Evolutionary conservation across 805 yeast genomes (phyloP).

Genomic region (Hanseniaspora vineae): DNA sequence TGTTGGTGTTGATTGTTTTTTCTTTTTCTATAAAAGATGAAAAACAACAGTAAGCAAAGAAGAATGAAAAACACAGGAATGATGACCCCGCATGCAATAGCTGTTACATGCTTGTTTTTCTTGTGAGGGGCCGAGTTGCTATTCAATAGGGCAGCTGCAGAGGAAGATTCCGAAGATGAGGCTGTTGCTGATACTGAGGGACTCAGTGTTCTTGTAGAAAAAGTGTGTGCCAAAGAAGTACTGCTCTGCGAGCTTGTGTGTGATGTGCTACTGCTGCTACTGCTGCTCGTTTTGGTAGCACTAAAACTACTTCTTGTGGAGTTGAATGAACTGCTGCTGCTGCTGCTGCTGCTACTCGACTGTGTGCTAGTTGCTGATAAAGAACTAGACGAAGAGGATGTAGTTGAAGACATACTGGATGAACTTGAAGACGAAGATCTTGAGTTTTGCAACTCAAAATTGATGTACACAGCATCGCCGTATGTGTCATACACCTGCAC

Average conservation of each 20-base stretch:
- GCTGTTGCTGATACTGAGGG: conserved; percentile 22
- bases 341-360: no score
- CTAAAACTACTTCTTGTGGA: no score
- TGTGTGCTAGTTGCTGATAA: no score
- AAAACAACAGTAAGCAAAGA: conserved; percentile 35
- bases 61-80: conserved; percentile 50
- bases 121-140: conserved; percentile 6
- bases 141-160: conserved; percentile 12
- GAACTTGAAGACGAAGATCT: conserved; percentile 4
- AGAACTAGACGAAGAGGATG: no score
- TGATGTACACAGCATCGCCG: conserved; percentile 46
- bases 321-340: no score
- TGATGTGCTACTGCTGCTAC: background rate
- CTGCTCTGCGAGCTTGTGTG: conserved; percentile 1
- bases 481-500: conserved; percentile 46
- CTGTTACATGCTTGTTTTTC: conserved; percentile 43
- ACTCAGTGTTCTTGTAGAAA: conserved; percentile 13
- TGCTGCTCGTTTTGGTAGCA: background rate
- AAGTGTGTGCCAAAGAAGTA: conserved; percentile 15
- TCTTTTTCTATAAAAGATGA: conserved; percentile 44
- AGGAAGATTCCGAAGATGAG: conserved; percentile 18
- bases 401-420: background rate
- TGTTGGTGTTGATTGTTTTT: conserved; percentile 17
- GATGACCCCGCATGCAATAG: conserved; percentile 84
- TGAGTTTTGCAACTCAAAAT: conserved; percentile 42